Evolutionary conservation across 2,329 filamentous ascomycete genomes (phyloP).

Genomic region (Sclerotiophoma versabilis): DNA sequence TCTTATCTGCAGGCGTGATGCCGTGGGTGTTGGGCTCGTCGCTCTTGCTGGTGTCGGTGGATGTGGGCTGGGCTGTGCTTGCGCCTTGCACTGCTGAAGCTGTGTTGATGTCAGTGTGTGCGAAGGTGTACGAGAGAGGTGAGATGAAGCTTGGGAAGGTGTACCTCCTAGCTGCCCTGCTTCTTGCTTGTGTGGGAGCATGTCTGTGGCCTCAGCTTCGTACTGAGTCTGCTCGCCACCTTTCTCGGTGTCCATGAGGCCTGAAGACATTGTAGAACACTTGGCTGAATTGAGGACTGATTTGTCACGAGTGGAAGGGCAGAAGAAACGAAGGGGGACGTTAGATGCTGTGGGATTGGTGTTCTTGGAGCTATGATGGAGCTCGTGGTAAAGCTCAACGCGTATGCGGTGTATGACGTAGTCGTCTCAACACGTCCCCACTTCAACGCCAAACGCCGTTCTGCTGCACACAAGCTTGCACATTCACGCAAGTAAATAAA

Average conservation of each 20-base stretch:
- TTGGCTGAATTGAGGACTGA: neutral
- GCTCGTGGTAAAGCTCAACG: conserved; percentile 12
- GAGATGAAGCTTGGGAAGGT: neutral
- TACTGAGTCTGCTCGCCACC: conserved; percentile 70
- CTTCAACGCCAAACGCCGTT: conserved; percentile 28
- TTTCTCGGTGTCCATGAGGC: conserved; percentile 65
- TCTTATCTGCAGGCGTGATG: conserved; percentile 56
- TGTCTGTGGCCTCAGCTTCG: conserved; percentile 62
- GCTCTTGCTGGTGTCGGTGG: conserved; percentile 30
- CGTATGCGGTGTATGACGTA: conserved; percentile 24
- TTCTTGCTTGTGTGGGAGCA: conserved; percentile 59
- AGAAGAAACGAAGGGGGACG: neutral
- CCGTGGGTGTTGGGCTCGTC: conserved; percentile 53
- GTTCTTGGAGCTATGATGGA: conserved; percentile 19
- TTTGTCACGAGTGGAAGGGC: neutral
- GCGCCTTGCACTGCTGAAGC: conserved; percentile 19
- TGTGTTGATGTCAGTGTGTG: conserved; percentile 9
- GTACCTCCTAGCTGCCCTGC: conserved; percentile 65
- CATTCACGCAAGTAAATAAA: neutral
- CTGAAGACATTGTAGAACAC: conserved; percentile 55
- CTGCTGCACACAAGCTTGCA: neutral
- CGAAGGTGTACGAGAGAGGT: neutral
- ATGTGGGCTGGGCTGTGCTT: conserved; percentile 25
- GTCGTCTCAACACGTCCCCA: conserved; percentile 20
- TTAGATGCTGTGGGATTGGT: neutral